Base-by-base conservation (phyloP, 1,284 basidiomycete species). In the Austroboletus olivaceoglutinosus region DNA sequence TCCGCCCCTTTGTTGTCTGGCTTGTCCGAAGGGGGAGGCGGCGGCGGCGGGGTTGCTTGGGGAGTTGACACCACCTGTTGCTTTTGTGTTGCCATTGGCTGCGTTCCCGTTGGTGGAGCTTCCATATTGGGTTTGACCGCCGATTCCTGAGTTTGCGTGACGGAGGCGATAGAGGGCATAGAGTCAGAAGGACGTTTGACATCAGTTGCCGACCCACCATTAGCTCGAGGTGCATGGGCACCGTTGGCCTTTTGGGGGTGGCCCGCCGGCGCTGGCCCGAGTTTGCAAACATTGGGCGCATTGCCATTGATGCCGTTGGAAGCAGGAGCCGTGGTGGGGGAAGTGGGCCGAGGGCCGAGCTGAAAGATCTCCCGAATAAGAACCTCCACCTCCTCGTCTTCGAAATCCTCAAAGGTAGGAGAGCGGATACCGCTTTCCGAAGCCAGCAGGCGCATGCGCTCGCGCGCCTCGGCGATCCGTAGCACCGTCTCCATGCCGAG, bases 401-500 rank as follows among this genome's bases (percentile, higher is more conserved):
- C 69, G 40, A 75, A 67, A 46, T 69, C 68, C 12, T 70, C 67
- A 0, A 68, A 65, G 2, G 72, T 70, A 2, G 71, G 68, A 18
- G 62, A 64, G 19, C 71, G 70, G 25, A 64, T 48, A 10, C 69
- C 67, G 33, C 62, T 71, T 53, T 70, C 71, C 6, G 70, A 69
- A 4, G 65, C 61, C 15, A 51, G 56, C 34, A 57, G 51, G 21
- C 75, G 72, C 15, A 71, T 65, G 15, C 65, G 63, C 53, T 80
- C 78, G n/a, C 78, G 72, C 2, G 77, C 76, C 11, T 70, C 71
- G 31, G 77, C 78, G 33, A 81, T 58, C 25, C 74, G 69, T 8
- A 82, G 59, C 1, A 75, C 71, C 0, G 76, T 76, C 55, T 76
- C 73, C 55, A 80, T 67, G 0, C 80, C 80, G 31, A 84, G 70